Conservation (phyloP, 352 stramenopile genomes). For the Discostella stelligera region DNA sequence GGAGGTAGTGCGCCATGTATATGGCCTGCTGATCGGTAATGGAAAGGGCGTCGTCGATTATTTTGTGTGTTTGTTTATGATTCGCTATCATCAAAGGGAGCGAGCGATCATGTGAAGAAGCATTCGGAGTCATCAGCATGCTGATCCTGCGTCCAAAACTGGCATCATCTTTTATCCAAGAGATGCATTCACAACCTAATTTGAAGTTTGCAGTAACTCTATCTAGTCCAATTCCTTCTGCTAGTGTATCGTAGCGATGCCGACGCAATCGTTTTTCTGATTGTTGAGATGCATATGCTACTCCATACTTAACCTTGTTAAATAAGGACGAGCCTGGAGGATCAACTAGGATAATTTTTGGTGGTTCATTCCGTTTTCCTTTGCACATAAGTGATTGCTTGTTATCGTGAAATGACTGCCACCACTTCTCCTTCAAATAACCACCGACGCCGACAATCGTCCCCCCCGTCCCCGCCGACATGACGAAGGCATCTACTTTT, state of each 20-base stretch:
- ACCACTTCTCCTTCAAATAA: conserved; percentile 88
- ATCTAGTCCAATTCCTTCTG: conserved; percentile 97
- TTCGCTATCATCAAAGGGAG: background rate
- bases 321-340: conserved; percentile 95
- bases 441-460: conserved; percentile 94
- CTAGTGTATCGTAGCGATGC: conserved; percentile 97
- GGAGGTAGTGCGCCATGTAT: conserved; percentile 95
- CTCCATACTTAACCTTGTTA: conserved; percentile 92
- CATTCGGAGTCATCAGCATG: conserved; percentile 3
- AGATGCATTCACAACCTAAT: conserved; percentile 77
- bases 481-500: conserved; percentile 94
- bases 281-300: conserved; percentile 94
- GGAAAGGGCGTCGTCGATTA: conserved; percentile 60
- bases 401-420: conserved; percentile 60
- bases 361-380: conserved; percentile 1
- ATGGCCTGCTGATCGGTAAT: conserved; percentile 95
- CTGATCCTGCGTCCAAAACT: conserved; percentile 11
- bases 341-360: conserved; percentile 94
- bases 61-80: conserved; percentile 22
- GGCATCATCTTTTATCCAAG: conserved; percentile 11
- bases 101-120: background rate
- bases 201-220: conserved; percentile 95
- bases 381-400: conserved; percentile 3
- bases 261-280: conserved; percentile 88
- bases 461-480: conserved; percentile 95